Conservation (phyloP, 192 early-diverging fungal species). For the Entomortierella lignicola region DNA sequence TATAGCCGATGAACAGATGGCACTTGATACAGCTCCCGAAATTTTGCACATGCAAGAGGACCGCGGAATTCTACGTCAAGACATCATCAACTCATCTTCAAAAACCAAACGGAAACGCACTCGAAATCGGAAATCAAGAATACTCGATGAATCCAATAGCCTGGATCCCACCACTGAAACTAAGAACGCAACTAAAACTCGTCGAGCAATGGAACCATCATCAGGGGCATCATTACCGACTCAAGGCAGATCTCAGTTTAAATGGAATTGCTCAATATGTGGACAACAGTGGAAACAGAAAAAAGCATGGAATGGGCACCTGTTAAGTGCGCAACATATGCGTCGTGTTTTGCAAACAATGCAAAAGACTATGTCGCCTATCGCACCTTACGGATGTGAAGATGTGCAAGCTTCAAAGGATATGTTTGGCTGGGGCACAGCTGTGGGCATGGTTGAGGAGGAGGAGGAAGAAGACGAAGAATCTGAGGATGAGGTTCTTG, state of each 20-base stretch:
- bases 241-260: background rate
- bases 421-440: slow-evolving; percentile 40
- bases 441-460: slow-evolving; percentile 13
- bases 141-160: no score
- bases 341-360: slow-evolving; percentile 8
- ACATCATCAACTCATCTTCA: no score
- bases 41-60: no score
- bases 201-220: no score
- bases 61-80: no score
- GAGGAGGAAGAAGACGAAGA: slow-evolving; percentile 36
- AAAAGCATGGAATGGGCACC: slow-evolving; percentile 29
- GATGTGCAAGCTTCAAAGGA: slow-evolving; percentile 29
- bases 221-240: background rate
- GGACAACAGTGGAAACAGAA: slow-evolving; percentile 10
- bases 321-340: slow-evolving; percentile 30
- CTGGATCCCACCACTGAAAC: no score
- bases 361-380: background rate
- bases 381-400: slow-evolving; percentile 6
- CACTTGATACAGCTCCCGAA: no score
- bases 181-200: no score
- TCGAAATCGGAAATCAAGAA: no score
- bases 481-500: background rate
- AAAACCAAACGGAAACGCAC: no score
- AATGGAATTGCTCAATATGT: slow-evolving; percentile 27
- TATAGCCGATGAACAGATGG: background rate